Conservation (phyloP, 1,284 basidiomycete genomes). For the Agaricales sp. region DNA sequence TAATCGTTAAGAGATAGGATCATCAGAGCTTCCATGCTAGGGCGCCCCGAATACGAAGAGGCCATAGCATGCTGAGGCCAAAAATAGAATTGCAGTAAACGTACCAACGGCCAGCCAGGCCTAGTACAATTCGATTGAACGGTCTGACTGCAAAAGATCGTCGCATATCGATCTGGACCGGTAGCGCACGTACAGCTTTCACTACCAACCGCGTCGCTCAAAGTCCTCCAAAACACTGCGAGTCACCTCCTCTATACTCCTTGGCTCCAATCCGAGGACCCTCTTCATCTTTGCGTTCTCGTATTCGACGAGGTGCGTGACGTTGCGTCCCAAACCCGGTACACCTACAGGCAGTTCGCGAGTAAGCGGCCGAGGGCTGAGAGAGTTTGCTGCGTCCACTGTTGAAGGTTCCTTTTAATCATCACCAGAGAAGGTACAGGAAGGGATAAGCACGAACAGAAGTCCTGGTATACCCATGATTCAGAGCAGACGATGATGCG, state of each 20-base stretch:
- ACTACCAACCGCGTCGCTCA: constrained; percentile 28
- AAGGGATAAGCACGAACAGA: neutral
- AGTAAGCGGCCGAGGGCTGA: neutral
- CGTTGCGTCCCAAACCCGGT: neutral
- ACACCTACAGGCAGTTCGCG: neutral
- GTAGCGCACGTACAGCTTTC: no score
- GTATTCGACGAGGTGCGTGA: neutral
- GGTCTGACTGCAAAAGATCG: no score
- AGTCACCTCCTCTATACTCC: constrained; percentile 27
- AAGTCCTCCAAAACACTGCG: constrained; percentile 31
- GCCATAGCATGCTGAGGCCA: no score
- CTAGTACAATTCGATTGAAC: no score
- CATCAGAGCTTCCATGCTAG: no score
- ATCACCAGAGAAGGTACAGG: neutral
- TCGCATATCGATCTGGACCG: no score
- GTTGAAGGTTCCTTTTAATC: constrained; percentile 3
- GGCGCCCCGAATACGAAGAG: no score
- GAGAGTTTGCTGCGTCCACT: neutral
- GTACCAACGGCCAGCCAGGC: no score
- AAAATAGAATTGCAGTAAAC: no score
- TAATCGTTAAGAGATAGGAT: no score
- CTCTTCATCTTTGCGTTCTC: constrained; percentile 12
- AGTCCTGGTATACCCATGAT: neutral
- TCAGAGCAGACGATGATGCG: constrained; percentile 9
- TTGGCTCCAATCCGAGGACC: constrained; percentile 36